These are phyloP conservation scores for Salix arbutifolia DNA, from an alignment of 345 rosid genomes.

Conservation along the genomic window DNA sequence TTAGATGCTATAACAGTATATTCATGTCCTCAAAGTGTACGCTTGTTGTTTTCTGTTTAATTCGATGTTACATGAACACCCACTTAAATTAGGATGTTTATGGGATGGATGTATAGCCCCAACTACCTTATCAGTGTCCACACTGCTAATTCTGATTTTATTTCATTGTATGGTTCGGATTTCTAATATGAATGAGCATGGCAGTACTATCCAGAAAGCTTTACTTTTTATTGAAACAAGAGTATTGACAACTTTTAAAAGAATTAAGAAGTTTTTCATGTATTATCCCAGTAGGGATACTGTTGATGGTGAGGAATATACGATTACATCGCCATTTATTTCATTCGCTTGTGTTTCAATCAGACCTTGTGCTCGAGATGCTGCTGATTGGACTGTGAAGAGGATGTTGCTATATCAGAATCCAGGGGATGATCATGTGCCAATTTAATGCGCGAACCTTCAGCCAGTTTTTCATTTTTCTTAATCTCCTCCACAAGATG, in stretches of 20 bases:
- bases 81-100: background rate
- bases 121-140: background rate
- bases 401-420: slow-evolving; percentile 17
- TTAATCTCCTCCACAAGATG: slow-evolving; percentile 38
- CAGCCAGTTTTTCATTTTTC: slow-evolving; percentile 25
- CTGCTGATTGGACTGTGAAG: slow-evolving; percentile 27
- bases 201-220: background rate
- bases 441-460: slow-evolving; percentile 21
- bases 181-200: background rate
- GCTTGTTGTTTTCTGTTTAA: background rate
- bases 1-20: background rate
- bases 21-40: background rate
- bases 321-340: background rate
- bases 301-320: background rate
- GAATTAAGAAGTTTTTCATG: background rate
- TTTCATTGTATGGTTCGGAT: background rate
- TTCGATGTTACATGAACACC: background rate
- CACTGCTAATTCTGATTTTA: background rate
- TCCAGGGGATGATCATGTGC: slow-evolving; percentile 19
- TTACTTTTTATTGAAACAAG: slow-evolving; percentile 5
- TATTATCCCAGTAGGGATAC: background rate
- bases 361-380: slow-evolving; percentile 32
- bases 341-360: slow-evolving; percentile 4
- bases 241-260: background rate
- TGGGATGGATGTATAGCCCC: background rate